Evolutionary conservation across 176 grass and related monocot species (phyloP).

Genomic region (Oryza glaberrima): DNA sequence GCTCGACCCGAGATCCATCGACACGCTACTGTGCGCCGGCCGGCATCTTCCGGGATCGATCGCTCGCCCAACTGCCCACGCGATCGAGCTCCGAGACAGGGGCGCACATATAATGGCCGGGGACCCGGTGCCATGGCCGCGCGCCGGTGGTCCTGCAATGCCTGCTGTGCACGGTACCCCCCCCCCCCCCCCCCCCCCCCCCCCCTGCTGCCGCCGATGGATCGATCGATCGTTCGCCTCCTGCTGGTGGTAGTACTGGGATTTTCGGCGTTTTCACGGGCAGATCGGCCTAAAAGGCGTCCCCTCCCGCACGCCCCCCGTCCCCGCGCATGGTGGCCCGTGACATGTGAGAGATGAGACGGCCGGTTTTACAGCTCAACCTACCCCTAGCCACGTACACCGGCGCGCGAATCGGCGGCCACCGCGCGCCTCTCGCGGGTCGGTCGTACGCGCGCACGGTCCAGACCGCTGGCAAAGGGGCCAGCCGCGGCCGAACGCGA

Average conservation of each 20-base stretch:
- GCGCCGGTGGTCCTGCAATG: slow-evolving; percentile 28
- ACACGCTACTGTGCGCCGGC: too few species aligned
- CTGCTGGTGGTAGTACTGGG: not conserved
- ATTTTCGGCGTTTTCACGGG: slow-evolving; percentile 17
- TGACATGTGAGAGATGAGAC: not conserved
- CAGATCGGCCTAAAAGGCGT: not conserved
- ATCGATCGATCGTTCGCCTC: not conserved
- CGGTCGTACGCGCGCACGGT: too few species aligned
- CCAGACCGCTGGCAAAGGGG: too few species aligned
- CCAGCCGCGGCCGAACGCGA: too few species aligned
- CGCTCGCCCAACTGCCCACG: slow-evolving; percentile 37
- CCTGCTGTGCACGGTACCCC: not conserved
- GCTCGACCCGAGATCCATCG: not conserved
- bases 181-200: not conserved
- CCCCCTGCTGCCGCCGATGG: not conserved
- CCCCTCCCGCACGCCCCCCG: too few species aligned
- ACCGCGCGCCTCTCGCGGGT: too few species aligned
- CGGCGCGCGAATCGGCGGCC: too few species aligned
- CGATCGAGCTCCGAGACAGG: slow-evolving; percentile 48
- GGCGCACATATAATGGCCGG: slow-evolving; percentile 36
- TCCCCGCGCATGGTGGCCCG: too few species aligned
- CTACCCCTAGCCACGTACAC: not conserved
- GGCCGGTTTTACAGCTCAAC: not conserved
- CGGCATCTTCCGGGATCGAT: slow-evolving; percentile 22
- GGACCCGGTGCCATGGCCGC: slow-evolving; percentile 35